Evolutionary conservation across 345 rosid species (phyloP), one percentile per base, ranked within the genome.

Genomic region (Psidium guajava): DNA sequence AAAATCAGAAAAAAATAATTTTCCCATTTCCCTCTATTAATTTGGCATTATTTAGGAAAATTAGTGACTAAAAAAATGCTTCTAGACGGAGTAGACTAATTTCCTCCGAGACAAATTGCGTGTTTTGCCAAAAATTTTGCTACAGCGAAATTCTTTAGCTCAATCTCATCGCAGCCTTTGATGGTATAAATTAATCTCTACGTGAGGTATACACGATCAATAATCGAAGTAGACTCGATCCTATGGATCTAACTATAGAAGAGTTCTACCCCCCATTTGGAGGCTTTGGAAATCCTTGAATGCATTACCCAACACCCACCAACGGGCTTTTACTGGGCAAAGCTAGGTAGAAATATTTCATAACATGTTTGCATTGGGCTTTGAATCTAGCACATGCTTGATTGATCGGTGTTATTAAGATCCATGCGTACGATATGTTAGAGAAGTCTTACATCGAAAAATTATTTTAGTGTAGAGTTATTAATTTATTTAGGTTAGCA

Each of bases 81-180:
- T 49, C 51, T 49, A 49, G 51, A 49, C 51, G 12, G 10, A 49
- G 3, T 9, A 49, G 51, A 49, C 77, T 40, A 32, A 69, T 69
- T 64, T 64, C 75, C 6, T 64, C 8, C 44, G 16, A 32, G 21
- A 32, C 44, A 32, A 69, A 36, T 69, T 8, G 47, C 18, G 77
- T 1, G 1, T 69, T 69, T 32, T 0, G 0, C 47, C 44, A 4
- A 32, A 44, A 32, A 36, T 32, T 32, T 36, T 0, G 0, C 24
- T 18, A 11, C 4, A 32, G 77, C 1, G 47, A 8, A 32, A 55
- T 55, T 55, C 58, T 6, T 55, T 55, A 55, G 25, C 58, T 22
- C 25, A 22, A 4, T 1, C 44, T 64, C 44, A 8, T 64, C 12
- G 21, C 21, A 3, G 1, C 3, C 44, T 8, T 16, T 16, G 75